phyloP scores from a whole-genome alignment of 441 rosid genomes.

The Corymbia calophylla region DNA sequence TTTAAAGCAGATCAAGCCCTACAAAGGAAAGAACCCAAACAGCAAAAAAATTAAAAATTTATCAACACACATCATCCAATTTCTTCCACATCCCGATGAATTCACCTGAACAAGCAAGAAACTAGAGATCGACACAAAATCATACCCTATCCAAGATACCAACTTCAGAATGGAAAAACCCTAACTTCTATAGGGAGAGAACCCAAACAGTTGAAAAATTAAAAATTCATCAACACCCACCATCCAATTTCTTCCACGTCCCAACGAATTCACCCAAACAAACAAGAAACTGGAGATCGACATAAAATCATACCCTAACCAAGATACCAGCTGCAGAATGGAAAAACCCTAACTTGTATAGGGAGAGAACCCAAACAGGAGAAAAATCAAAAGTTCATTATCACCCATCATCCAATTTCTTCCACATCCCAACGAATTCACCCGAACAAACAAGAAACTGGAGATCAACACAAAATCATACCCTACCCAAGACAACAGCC shows the following conservation, averaged over 20 bases:
- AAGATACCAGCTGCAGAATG: not conserved
- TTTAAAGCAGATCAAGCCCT: slow-evolving; percentile 15
- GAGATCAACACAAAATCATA: not conserved
- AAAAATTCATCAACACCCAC: not conserved
- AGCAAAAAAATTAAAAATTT: not conserved
- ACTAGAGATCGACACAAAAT: too few species aligned
- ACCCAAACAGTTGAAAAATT: not conserved
- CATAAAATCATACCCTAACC: not conserved
- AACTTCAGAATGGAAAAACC: too few species aligned
- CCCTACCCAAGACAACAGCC: not conserved
- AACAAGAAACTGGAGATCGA: not conserved
- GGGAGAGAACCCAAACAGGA: not conserved
- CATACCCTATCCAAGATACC: too few species aligned
- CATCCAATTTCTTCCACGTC: not conserved
- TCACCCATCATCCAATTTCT: not conserved
- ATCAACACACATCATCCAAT: not conserved
- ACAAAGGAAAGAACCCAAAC: not conserved
- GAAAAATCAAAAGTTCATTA: not conserved
- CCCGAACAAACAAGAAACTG: not conserved
- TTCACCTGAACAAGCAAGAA: not conserved
- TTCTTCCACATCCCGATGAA: not conserved
- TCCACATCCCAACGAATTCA: not conserved
- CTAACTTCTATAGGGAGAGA: not conserved
- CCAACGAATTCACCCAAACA: not conserved
- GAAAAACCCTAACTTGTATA: too few species aligned